Evolutionary conservation across 2,329 filamentous ascomycete species (phyloP).

Genomic region (Microdochium trichocladiopsis): DNA sequence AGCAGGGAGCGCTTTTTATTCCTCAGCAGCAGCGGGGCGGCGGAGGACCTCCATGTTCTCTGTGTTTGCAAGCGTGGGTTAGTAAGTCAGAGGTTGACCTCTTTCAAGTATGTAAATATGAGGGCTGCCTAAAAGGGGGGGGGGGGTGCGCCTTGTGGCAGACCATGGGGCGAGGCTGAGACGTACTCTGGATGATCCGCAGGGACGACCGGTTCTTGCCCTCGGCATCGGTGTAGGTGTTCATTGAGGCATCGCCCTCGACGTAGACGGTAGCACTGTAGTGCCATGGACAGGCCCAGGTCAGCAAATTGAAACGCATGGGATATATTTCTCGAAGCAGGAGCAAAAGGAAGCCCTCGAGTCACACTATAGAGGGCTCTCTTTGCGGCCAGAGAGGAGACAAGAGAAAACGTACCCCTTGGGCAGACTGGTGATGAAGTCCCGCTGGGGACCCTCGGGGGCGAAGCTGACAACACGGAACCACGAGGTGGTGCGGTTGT

Average conservation of each 20-base stretch:
- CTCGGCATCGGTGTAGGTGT: slow-evolving; percentile 59
- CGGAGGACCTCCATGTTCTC: slow-evolving; percentile 41
- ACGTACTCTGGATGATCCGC: slow-evolving; percentile 68
- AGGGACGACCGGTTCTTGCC: slow-evolving; percentile 59
- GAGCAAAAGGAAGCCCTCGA: not conserved
- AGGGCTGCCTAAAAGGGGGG: too few relatives aligned
- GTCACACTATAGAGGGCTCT: too few relatives aligned
- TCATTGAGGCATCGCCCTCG: slow-evolving; percentile 73
- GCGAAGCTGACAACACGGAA: slow-evolving; percentile 73
- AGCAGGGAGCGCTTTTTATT: not conserved
- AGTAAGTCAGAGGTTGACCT: too few relatives aligned
- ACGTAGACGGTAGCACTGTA: slow-evolving; percentile 70
- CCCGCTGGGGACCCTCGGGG: slow-evolving; percentile 59
- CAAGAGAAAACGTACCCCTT: slow-evolving; percentile 90
- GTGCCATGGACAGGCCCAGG: not conserved
- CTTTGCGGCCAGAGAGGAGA: too few relatives aligned
- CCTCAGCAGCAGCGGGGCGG: slow-evolving; percentile 8
- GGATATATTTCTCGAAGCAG: too few relatives aligned
- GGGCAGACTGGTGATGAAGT: slow-evolving; percentile 64
- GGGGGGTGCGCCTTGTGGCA: too few relatives aligned
- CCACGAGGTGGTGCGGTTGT: slow-evolving; percentile 76
- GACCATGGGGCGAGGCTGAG: not conserved
- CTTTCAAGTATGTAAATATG: too few relatives aligned
- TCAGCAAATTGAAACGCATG: not conserved
- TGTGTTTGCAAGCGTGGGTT: slow-evolving; percentile 14